These are phyloP conservation scores for Epithele typhae DNA, from an alignment of 768 basidiomycete species.

Conservation along the genomic window DNA sequence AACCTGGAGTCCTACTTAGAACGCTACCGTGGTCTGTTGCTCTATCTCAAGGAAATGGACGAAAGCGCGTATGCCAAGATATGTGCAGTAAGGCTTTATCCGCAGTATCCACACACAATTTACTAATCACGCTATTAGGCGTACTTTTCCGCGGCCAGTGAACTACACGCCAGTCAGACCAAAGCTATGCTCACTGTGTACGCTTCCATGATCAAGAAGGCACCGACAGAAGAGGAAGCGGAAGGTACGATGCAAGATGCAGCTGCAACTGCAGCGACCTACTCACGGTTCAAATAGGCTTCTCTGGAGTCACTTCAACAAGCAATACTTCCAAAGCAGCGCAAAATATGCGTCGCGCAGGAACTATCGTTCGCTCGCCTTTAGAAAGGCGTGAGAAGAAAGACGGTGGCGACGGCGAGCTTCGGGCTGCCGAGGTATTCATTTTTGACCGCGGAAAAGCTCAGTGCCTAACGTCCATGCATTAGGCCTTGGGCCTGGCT, in stretches of 20 bases:
- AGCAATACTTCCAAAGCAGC: conserved; percentile 41
- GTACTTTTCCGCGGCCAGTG: conserved; percentile 85
- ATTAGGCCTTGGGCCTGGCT: conserved; percentile 68
- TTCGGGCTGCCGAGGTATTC: conserved; percentile 66
- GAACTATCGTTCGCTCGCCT: conserved; percentile 79
- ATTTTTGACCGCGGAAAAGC: too few species aligned
- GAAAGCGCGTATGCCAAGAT: conserved; percentile 82
- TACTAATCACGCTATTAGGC: conserved; percentile 43
- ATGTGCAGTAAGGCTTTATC: conserved; percentile 64
- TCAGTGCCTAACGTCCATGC: neutral
- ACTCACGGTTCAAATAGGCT: conserved; percentile 11
- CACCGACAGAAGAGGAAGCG: conserved; percentile 68
- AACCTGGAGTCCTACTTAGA: conserved; percentile 80
- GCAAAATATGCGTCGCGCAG: conserved; percentile 71
- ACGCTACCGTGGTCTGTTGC: conserved; percentile 82
- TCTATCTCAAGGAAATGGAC: conserved; percentile 97
- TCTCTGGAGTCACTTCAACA: conserved; percentile 14
- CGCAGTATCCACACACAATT: neutral
- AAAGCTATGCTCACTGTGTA: conserved; percentile 63
- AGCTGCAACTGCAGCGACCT: neutral
- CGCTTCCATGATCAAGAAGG: conserved; percentile 56
- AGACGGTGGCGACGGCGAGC: conserved; percentile 51
- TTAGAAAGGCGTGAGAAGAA: conserved; percentile 54
- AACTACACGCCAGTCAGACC: conserved; percentile 78
- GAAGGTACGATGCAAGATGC: conserved; percentile 48